phyloP scores from a whole-genome alignment of 768 basidiomycete genomes.

The Nidularia sp. region DNA sequence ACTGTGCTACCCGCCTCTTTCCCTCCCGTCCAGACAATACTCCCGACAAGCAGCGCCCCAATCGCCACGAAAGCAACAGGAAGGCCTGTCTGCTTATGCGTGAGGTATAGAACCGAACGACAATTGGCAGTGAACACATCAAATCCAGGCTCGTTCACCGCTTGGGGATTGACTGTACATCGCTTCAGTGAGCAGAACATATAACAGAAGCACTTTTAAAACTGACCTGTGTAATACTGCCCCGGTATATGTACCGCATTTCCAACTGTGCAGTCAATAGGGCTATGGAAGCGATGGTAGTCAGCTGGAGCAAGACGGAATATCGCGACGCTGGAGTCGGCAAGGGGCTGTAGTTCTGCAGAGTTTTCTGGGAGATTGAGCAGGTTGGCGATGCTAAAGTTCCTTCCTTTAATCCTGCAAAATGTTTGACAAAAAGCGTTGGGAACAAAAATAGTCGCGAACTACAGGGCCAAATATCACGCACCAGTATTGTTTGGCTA shows the following conservation, averaged over 20 bases:
- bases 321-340: slow-evolving; percentile 52
- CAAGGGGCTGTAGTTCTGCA: slow-evolving; percentile 34
- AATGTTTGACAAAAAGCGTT: too few relatives aligned
- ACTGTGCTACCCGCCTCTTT: slow-evolving; percentile 37
- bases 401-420: slow-evolving; percentile 60
- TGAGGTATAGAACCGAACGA: slow-evolving; percentile 51
- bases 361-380: slow-evolving; percentile 42
- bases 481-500: slow-evolving; percentile 70
- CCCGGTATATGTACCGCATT: slow-evolving; percentile 44
- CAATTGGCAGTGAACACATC: slow-evolving; percentile 66
- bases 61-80: slow-evolving; percentile 69
- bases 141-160: slow-evolving; percentile 61
- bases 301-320: slow-evolving; percentile 78
- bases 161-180: slow-evolving; percentile 66
- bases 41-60: slow-evolving; percentile 80
- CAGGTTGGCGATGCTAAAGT: slow-evolving; percentile 64
- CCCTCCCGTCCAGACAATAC: slow-evolving; percentile 61
- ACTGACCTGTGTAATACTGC: slow-evolving; percentile 57
- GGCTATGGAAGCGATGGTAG: slow-evolving; percentile 79
- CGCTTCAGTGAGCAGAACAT: neutral
- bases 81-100: slow-evolving; percentile 37
- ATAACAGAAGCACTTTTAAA: too few relatives aligned
- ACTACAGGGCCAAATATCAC: neutral
- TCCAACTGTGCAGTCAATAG: slow-evolving; percentile 52
- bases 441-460: too few relatives aligned